Conservation (phyloP, 768 basidiomycete genomes). For the Termitomyces sp. region DNA sequence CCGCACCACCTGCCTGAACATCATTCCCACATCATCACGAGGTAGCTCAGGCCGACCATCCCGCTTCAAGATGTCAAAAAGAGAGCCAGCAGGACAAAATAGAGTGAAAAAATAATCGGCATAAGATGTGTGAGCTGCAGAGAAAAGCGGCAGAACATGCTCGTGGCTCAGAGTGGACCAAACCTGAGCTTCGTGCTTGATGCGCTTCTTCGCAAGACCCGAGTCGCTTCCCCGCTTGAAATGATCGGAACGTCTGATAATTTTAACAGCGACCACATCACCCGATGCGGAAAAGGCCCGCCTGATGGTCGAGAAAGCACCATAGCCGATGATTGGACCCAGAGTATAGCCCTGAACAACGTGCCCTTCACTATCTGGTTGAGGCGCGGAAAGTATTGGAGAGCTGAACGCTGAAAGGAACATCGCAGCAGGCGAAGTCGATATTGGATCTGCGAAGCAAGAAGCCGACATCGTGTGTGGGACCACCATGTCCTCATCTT, state of each 20-base stretch:
- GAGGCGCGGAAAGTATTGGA: constrained; percentile 22
- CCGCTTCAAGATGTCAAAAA: constrained; percentile 76
- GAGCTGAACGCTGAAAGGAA: constrained; percentile 65
- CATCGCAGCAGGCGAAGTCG: constrained; percentile 64
- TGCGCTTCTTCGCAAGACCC: constrained; percentile 40
- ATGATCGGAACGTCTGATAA: constrained; percentile 58
- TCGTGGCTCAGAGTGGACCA: constrained; percentile 81
- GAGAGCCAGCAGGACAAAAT: constrained; percentile 77
- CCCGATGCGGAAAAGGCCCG: constrained; percentile 61
- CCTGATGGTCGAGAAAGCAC: constrained; percentile 78
- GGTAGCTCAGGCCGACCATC: constrained; percentile 62
- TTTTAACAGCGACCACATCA: constrained; percentile 75
- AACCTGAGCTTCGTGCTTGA: constrained; percentile 64
- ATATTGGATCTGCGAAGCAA: constrained; percentile 13
- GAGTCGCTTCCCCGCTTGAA: constrained; percentile 43
- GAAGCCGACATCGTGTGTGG: constrained; percentile 8
- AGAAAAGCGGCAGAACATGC: constrained; percentile 81
- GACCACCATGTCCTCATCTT: not conserved
- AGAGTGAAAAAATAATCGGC: constrained; percentile 81
- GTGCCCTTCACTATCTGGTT: constrained; percentile 65
- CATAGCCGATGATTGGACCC: constrained; percentile 70
- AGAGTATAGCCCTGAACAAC: constrained; percentile 67
- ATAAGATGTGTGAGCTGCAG: constrained; percentile 47
- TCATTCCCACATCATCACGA: constrained; percentile 76
- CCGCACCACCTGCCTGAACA: constrained; percentile 82